Conservation (phyloP, 345 rosid species). For the Hevea brasiliensis region DNA sequence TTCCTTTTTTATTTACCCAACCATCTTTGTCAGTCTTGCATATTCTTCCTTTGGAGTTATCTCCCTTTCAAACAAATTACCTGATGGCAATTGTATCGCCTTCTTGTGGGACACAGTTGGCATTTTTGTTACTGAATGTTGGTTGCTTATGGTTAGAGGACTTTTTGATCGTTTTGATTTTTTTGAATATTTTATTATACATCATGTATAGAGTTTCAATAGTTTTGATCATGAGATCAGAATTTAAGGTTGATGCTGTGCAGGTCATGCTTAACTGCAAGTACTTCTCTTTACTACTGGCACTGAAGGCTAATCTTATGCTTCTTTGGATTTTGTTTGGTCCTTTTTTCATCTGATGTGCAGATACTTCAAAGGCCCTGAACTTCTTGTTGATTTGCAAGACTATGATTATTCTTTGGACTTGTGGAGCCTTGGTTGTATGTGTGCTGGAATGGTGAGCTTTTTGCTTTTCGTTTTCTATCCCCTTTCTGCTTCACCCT, state of each 20-base stretch:
- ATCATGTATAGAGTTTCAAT: too few species aligned
- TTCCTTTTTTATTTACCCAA: background rate
- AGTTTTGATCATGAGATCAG: too few species aligned
- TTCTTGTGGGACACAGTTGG: background rate
- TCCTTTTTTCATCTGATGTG: conserved; percentile 4
- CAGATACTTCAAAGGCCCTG: conserved; percentile 99
- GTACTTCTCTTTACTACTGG: background rate
- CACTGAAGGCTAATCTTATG: background rate
- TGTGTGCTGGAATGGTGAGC: conserved; percentile 97
- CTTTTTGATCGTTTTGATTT: too few species aligned
- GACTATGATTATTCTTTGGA: conserved; percentile 97
- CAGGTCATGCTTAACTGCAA: background rate
- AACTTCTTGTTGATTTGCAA: conserved; percentile 96
- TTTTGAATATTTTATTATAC: too few species aligned
- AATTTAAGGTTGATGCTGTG: background rate
- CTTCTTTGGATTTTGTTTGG: background rate
- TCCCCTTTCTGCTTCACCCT: background rate
- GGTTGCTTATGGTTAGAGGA: background rate
- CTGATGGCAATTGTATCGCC: background rate
- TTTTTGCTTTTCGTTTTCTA: background rate
- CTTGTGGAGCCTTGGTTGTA: conserved; percentile 99
- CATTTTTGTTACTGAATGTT: background rate
- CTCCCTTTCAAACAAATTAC: background rate
- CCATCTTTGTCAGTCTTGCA: background rate
- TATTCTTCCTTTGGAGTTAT: background rate